A percentile compares a stretch with the other conserved stretches of the same genome.
These are phyloP conservation scores for Drechslera avenae DNA, from an alignment of 2,329 filamentous ascomycete genomes.

Conservation along the genomic window DNA sequence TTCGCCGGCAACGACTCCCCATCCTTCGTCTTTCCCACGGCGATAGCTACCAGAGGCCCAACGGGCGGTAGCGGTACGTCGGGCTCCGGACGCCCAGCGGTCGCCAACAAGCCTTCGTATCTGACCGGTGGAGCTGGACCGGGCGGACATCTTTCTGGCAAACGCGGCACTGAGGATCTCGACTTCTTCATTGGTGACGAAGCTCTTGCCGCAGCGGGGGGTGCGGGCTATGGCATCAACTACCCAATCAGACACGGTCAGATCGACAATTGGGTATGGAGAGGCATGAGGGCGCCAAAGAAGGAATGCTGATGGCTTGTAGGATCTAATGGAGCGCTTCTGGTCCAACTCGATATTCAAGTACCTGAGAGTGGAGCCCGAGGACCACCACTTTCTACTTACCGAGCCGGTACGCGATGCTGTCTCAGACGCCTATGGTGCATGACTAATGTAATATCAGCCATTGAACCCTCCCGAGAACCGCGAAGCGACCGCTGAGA, in stretches of 20 bases:
- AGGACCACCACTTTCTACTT: constrained; percentile 97
- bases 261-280: constrained; percentile 93
- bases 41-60: constrained; percentile 91
- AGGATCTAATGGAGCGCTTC: constrained; percentile 99
- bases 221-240: constrained; percentile 92
- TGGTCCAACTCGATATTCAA: constrained; percentile 99
- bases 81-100: constrained; percentile 84
- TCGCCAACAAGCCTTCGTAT: constrained; percentile 94
- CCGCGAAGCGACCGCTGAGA: constrained; percentile 97
- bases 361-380: constrained; percentile 94
- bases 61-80: constrained; percentile 72
- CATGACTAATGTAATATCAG: constrained; percentile 53
- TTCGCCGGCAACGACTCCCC: constrained; percentile 99
- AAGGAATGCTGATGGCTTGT: constrained; percentile 20
- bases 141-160: constrained; percentile 80
- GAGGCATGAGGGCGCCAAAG: not conserved
- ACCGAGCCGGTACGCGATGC: constrained; percentile 80
- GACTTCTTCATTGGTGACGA: constrained; percentile 99
- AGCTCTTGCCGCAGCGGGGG: constrained; percentile 79
- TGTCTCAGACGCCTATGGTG: not conserved
- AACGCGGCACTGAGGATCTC: constrained; percentile 95
- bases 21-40: constrained; percentile 98
- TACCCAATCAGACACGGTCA: constrained; percentile 98
- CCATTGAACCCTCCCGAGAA: constrained; percentile 98
- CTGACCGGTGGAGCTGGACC: constrained; percentile 87